Conservation (phyloP, 2,329 filamentous ascomycete genomes). For the Dactylonectria macrodidyma region DNA sequence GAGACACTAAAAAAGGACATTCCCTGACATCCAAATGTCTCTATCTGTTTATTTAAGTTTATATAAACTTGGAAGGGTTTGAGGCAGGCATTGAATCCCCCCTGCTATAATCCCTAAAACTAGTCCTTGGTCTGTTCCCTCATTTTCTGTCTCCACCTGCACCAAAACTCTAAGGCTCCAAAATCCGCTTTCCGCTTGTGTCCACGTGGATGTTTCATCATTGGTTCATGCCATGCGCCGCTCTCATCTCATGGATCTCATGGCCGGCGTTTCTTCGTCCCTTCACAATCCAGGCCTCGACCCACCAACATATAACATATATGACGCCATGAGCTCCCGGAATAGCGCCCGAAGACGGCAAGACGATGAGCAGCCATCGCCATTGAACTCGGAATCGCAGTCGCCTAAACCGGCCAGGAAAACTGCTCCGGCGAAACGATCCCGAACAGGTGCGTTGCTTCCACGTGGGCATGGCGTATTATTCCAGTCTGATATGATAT, state of each 20-base stretch:
- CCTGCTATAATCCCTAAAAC: neutral
- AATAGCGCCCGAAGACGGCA: neutral
- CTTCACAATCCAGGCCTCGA: neutral
- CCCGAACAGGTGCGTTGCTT: constrained; percentile 11
- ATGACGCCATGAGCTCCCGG: neutral
- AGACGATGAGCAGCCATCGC: neutral
- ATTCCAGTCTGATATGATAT: neutral
- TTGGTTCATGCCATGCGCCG: neutral
- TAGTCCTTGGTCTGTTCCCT: neutral
- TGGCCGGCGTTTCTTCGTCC: neutral
- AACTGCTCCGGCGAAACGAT: constrained; percentile 4
- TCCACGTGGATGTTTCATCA: neutral
- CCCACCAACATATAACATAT: too few species aligned
- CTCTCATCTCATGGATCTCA: neutral
- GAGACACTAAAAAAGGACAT: too few species aligned
- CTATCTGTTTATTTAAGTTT: too few species aligned
- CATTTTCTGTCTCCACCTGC: neutral
- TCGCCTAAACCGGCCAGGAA: neutral
- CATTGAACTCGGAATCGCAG: neutral
- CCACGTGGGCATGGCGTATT: neutral
- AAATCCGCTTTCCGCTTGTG: neutral
- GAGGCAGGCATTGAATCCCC: neutral
- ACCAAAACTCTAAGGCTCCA: too few species aligned
- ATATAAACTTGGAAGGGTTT: neutral
- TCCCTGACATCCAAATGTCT: neutral